phyloP scores from a whole-genome alignment of 139 green algal species.

The Volvox reticuliferus region DNA sequence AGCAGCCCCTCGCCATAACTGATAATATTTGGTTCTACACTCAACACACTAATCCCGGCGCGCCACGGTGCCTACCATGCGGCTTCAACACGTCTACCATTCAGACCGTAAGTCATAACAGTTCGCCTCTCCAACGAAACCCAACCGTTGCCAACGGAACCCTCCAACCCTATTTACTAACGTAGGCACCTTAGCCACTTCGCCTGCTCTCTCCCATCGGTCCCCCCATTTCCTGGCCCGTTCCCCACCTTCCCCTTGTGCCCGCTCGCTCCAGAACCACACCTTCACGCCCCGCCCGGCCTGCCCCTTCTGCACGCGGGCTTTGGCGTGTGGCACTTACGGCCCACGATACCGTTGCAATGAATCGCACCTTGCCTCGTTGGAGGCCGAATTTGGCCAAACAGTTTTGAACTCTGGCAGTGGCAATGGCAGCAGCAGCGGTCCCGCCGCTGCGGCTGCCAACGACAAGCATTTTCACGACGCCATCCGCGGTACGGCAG shows the following conservation, averaged over 20 bases:
- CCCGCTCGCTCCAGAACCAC: constrained; percentile 19
- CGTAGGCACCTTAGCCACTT: no score
- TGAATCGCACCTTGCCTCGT: background rate
- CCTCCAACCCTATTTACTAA: no score
- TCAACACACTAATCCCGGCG: background rate
- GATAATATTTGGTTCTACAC: constrained; percentile 45
- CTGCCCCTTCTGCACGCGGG: constrained; percentile 44
- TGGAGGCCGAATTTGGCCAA: background rate
- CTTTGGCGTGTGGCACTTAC: constrained; percentile 42
- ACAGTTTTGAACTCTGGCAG: background rate
- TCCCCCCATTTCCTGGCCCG: no score
- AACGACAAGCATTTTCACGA: background rate
- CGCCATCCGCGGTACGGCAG: background rate
- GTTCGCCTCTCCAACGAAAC: no score
- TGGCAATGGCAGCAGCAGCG: background rate
- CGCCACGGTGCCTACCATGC: constrained; percentile 45
- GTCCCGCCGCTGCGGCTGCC: background rate
- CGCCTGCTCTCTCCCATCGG: no score
- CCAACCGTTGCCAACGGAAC: no score
- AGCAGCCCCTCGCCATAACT: constrained; percentile 37
- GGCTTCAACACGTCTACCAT: constrained; percentile 39
- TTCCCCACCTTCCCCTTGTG: background rate
- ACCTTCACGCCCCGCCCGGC: constrained; percentile 39
- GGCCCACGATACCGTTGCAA: constrained; percentile 18
- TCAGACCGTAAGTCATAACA: background rate